A percentile compares a stretch with the other conserved stretches of the same genome.
Evolutionary conservation across 2,329 filamentous ascomycete species (phyloP).

Genomic region (Coleophoma cylindrospora): DNA sequence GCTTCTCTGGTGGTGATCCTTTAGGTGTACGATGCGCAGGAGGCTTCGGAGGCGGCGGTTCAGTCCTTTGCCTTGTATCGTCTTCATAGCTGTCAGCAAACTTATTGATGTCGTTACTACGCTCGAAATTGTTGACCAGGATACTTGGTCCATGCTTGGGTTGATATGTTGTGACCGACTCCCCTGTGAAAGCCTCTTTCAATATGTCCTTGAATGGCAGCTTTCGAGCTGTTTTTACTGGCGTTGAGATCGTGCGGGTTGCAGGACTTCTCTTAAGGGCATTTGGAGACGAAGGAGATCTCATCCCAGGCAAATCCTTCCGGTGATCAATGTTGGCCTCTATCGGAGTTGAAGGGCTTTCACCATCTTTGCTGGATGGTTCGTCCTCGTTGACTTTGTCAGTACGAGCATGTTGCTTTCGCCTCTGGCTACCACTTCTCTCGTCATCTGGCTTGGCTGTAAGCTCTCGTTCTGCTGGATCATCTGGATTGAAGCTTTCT

Average conservation of each 20-base stretch:
- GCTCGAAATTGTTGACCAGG: slow-evolving; percentile 10
- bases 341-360: slow-evolving; percentile 20
- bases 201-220: slow-evolving; percentile 52
- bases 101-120: slow-evolving; percentile 13
- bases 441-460: slow-evolving; percentile 9
- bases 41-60: slow-evolving; percentile 8
- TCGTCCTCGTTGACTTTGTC: slow-evolving; percentile 16
- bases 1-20: slow-evolving; percentile 5
- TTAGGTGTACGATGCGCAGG: slow-evolving; percentile 5
- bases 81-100: slow-evolving; percentile 9
- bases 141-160: slow-evolving; percentile 14
- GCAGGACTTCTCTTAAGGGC: slow-evolving; percentile 52
- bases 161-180: slow-evolving; percentile 36
- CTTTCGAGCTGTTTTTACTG: slow-evolving; percentile 41
- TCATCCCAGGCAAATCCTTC: too few species aligned
- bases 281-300: slow-evolving; percentile 18
- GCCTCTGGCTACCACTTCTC: slow-evolving; percentile 5
- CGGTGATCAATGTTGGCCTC: slow-evolving; percentile 11
- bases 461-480: slow-evolving; percentile 11
- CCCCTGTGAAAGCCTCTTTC: slow-evolving; percentile 57
- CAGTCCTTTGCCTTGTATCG: background rate
- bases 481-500: slow-evolving; percentile 20
- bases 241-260: slow-evolving; percentile 43
- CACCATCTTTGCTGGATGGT: slow-evolving; percentile 20
- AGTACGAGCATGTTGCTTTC: slow-evolving; percentile 9